A percentile compares a stretch with the other conserved stretches of the same genome.
phyloP scores from a whole-genome alignment of 2,329 filamentous ascomycete genomes.

The Sarocladiaceae sp. region DNA sequence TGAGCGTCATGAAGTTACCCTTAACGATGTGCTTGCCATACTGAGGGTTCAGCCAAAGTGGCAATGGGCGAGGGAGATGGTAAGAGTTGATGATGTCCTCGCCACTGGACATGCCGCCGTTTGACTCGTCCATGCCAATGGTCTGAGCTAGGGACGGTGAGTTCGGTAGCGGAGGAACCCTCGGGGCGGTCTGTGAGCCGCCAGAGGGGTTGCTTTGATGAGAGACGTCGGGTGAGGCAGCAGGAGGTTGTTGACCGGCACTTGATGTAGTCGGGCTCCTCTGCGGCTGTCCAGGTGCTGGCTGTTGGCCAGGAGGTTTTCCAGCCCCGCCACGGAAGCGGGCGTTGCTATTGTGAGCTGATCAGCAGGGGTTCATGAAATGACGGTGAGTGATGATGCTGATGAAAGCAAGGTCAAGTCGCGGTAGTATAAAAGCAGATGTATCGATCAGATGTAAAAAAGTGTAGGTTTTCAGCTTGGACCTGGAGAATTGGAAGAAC shows the following conservation, averaged over 20 bases:
- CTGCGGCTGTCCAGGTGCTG: constrained; percentile 35
- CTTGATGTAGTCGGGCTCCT: constrained; percentile 49
- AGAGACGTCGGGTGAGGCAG: constrained; percentile 40
- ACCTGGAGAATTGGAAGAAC: not conserved
- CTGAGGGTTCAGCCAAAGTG: constrained; percentile 70
- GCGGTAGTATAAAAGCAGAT: too few species aligned
- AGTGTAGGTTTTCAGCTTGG: not conserved
- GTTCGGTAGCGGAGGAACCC: constrained; percentile 57
- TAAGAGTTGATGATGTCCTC: constrained; percentile 56
- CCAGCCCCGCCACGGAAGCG: constrained; percentile 53
- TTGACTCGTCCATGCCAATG: constrained; percentile 64
- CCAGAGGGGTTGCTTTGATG: constrained; percentile 49
- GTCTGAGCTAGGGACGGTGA: constrained; percentile 62
- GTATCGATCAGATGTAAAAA: too few species aligned
- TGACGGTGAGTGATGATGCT: constrained; percentile 10
- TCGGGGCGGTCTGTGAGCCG: constrained; percentile 45
- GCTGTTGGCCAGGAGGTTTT: constrained; percentile 44
- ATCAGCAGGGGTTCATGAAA: constrained; percentile 17
- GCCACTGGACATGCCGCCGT: constrained; percentile 39
- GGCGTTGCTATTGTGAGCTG: constrained; percentile 42
- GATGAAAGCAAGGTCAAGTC: constrained; percentile 10
- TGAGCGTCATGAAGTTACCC: constrained; percentile 95
- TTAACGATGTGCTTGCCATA: constrained; percentile 87
- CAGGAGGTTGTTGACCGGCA: constrained; percentile 33
- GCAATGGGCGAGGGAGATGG: constrained; percentile 62